Evolutionary conservation across 1,284 basidiomycete genomes (phyloP).

Genomic region (Papiliotrema terrestris): DNA sequence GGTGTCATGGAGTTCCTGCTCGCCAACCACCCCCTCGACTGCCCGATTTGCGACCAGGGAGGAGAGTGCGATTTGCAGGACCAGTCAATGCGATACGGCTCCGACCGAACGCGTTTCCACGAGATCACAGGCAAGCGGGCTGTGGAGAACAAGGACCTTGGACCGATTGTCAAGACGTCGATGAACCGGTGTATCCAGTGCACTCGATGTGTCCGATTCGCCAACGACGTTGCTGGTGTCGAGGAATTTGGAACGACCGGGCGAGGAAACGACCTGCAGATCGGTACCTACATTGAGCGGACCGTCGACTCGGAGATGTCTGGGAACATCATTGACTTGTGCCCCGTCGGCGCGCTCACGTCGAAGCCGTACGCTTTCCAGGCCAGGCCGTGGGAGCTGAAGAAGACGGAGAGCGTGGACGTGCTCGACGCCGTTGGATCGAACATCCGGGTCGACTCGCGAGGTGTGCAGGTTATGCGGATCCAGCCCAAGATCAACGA

Average conservation of each 20-base stretch:
- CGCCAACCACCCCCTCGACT: slow-evolving; percentile 95
- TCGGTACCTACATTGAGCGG: slow-evolving; percentile 97
- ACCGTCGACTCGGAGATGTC: slow-evolving; percentile 96
- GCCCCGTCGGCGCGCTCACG: slow-evolving; percentile 91
- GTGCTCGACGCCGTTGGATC: slow-evolving; percentile 98
- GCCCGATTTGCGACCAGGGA: slow-evolving; percentile 97
- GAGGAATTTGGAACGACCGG: slow-evolving; percentile 97
- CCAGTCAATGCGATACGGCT: slow-evolving; percentile 98
- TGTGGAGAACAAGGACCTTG: slow-evolving; percentile 97
- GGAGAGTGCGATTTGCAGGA: slow-evolving; percentile 99
- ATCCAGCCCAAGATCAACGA: slow-evolving; percentile 95
- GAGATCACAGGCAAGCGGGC: slow-evolving; percentile 97
- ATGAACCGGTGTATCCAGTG: slow-evolving; percentile 99
- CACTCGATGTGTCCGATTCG: slow-evolving; percentile 97
- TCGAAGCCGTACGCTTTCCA: slow-evolving; percentile 98
- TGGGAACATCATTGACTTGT: slow-evolving; percentile 95
- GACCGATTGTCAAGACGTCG: slow-evolving; percentile 95
- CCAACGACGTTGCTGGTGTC: slow-evolving; percentile 97
- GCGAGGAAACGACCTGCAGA: slow-evolving; percentile 97
- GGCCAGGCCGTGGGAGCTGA: slow-evolving; percentile 96
- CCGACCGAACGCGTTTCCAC: slow-evolving; percentile 95
- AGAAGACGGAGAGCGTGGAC: slow-evolving; percentile 96
- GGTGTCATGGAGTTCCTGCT: slow-evolving; percentile 99
- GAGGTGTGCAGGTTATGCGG: slow-evolving; percentile 95
- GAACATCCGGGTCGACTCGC: slow-evolving; percentile 95